Percentiles rank a stretch among this genome's conserved stretches.
These are phyloP conservation scores for Saccharomycopsis sp. DNA, from an alignment of 805 yeast genomes.

Conservation along the genomic window DNA sequence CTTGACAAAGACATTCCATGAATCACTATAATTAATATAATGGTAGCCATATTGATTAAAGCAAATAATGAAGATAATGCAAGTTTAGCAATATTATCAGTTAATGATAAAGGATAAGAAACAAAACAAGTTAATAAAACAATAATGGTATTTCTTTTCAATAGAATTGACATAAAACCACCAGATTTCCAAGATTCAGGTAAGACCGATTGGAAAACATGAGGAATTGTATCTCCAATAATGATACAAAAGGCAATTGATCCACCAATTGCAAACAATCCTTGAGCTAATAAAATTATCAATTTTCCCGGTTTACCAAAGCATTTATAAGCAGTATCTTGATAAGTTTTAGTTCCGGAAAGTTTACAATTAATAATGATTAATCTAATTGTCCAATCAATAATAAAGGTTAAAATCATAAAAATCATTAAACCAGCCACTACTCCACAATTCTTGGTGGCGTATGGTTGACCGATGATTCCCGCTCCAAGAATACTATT, in stretches of 20 bases:
- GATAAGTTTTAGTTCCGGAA: conserved; percentile 69
- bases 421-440: conserved; percentile 60
- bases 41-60: conserved; percentile 69
- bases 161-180: conserved; percentile 39
- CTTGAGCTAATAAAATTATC: conserved; percentile 63
- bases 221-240: conserved; percentile 92
- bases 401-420: conserved; percentile 49
- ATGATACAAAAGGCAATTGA: conserved; percentile 89
- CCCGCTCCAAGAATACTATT: conserved; percentile 94
- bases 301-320: conserved; percentile 67
- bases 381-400: conserved; percentile 80
- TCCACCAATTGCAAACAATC: conserved; percentile 90
- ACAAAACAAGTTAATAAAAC: conserved; percentile 56
- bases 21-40: conserved; percentile 60
- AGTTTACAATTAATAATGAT: conserved; percentile 76
- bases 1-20: conserved; percentile 35
- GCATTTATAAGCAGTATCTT: conserved; percentile 72
- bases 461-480: conserved; percentile 87
- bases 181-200: conserved; percentile 29
- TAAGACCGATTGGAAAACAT: conserved; percentile 62
- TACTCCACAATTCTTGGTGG: conserved; percentile 72
- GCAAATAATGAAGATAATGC: conserved; percentile 88
- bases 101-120: conserved; percentile 75
- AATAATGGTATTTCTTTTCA: conserved; percentile 64
- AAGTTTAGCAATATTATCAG: conserved; percentile 69